A percentile compares a stretch with the other conserved stretches of the same genome.
These are phyloP conservation scores for Sphaerulina vaccinii DNA, from an alignment of 2,329 filamentous ascomycete genomes.

Conservation along the genomic window DNA sequence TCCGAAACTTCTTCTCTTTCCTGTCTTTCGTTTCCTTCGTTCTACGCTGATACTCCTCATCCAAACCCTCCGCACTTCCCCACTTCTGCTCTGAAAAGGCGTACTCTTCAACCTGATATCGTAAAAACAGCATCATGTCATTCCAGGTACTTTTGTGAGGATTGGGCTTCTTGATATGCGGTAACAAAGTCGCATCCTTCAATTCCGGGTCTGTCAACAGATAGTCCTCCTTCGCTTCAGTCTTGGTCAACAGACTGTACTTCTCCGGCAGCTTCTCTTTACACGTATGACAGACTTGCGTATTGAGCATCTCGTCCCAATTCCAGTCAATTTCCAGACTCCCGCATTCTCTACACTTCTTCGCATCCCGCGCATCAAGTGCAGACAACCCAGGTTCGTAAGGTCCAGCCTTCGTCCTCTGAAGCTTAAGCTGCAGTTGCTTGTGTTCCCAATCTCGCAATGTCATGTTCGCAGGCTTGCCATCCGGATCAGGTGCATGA, in stretches of 20 bases:
- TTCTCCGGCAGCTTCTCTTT: constrained; percentile 90
- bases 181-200: constrained; percentile 81
- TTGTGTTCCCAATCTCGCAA: constrained; percentile 86
- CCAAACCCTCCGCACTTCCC: constrained; percentile 81
- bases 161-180: constrained; percentile 85
- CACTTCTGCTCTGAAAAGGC: constrained; percentile 81
- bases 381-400: constrained; percentile 88
- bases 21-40: constrained; percentile 76
- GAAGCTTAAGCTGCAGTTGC: constrained; percentile 70
- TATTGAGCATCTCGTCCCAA: constrained; percentile 81
- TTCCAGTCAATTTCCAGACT: constrained; percentile 90
- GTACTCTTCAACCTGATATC: constrained; percentile 92
- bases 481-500: constrained; percentile 54
- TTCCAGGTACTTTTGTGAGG: constrained; percentile 96
- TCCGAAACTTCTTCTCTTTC: constrained; percentile 89
- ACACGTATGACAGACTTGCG: constrained; percentile 74
- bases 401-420: constrained; percentile 71
- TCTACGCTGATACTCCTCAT: constrained; percentile 81
- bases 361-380: constrained; percentile 57
- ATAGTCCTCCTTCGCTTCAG: constrained; percentile 93
- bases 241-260: constrained; percentile 94
- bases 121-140: constrained; percentile 96
- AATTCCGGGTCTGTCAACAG: constrained; percentile 91
- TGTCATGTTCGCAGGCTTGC: constrained; percentile 82
- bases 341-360: constrained; percentile 78